Conservation (phyloP, 352 stramenopile genomes). For the Pythium periplocum region DNA sequence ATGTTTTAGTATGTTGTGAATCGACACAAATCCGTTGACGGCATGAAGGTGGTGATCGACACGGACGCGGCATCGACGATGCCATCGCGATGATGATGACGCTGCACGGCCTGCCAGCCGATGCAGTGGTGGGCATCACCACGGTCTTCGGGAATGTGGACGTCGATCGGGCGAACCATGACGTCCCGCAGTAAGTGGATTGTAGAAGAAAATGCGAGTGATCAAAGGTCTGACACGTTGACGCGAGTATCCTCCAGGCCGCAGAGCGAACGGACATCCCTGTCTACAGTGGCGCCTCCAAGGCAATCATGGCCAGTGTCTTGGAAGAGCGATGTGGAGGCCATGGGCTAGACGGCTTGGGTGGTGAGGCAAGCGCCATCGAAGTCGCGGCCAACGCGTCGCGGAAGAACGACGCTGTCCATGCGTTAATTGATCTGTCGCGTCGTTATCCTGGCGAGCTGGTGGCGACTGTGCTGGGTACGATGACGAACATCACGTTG, state of each 20-base stretch:
- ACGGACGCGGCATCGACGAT: constrained; percentile 82
- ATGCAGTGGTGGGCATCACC: constrained; percentile 59
- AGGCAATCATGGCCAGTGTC: constrained; percentile 59
- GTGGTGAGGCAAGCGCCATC: constrained; percentile 41
- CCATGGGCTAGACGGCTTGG: constrained; percentile 69
- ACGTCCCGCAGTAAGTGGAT: constrained; percentile 60
- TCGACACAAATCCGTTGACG: too few relatives aligned
- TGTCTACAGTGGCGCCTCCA: constrained; percentile 57
- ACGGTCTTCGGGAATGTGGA: constrained; percentile 84
- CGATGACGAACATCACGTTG: constrained; percentile 76
- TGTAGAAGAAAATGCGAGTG: too few relatives aligned
- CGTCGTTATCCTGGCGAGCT: constrained; percentile 57
- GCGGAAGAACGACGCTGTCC: constrained; percentile 57
- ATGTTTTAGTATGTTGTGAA: too few relatives aligned
- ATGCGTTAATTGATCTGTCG: constrained; percentile 52
- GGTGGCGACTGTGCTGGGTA: constrained; percentile 63
- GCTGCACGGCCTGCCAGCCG: constrained; percentile 50
- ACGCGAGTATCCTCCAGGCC: constrained; percentile 54
- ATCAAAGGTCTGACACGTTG: too few relatives aligned
- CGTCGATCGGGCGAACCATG: constrained; percentile 76
- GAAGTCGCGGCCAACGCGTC: constrained; percentile 20
- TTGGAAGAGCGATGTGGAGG: constrained; percentile 60
- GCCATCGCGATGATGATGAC: constrained; percentile 69
- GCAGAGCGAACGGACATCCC: constrained; percentile 43
- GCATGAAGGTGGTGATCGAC: constrained; percentile 61